A percentile compares a stretch with the other conserved stretches of the same genome.
Conservation (phyloP, 371 early-diverging fungal genomes). For the Polyrhizophydium stewartii region DNA sequence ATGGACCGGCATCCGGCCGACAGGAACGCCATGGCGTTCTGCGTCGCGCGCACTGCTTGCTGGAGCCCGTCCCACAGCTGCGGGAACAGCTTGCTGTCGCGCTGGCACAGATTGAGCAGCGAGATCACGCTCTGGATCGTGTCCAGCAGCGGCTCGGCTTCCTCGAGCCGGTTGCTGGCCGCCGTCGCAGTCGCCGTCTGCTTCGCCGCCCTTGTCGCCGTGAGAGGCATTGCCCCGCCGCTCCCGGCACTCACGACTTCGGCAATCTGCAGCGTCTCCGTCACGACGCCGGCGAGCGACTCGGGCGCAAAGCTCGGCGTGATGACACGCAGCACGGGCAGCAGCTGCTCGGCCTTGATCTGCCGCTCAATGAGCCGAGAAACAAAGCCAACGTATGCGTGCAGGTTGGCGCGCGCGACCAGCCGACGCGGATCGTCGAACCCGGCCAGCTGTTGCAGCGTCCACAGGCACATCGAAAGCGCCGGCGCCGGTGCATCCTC, state of each 20-base stretch:
- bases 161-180: neutral
- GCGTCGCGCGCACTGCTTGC: neutral
- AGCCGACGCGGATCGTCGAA: neutral
- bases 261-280: slow-evolving; percentile 3
- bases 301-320: neutral
- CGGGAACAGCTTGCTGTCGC: slow-evolving; percentile 1
- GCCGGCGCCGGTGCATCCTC: neutral
- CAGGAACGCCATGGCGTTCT: slow-evolving; percentile 14
- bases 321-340: neutral
- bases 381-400: neutral
- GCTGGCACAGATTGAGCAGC: slow-evolving; percentile 13
- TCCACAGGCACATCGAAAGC: neutral
- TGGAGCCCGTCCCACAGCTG: slow-evolving; percentile 17
- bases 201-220: neutral
- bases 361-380: neutral
- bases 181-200: neutral
- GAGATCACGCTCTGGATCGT: slow-evolving; percentile 3
- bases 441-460: neutral
- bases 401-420: neutral
- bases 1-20: slow-evolving; percentile 9
- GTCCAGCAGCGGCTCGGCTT: neutral
- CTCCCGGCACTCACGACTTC: neutral
- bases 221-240: too few species aligned
- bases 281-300: neutral
- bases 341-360: slow-evolving; percentile 2